Percentiles rank a stretch among this genome's conserved stretches.
Evolutionary conservation across 305 asterid genomes (phyloP).

Genomic region (Nicotiana rustica): DNA sequence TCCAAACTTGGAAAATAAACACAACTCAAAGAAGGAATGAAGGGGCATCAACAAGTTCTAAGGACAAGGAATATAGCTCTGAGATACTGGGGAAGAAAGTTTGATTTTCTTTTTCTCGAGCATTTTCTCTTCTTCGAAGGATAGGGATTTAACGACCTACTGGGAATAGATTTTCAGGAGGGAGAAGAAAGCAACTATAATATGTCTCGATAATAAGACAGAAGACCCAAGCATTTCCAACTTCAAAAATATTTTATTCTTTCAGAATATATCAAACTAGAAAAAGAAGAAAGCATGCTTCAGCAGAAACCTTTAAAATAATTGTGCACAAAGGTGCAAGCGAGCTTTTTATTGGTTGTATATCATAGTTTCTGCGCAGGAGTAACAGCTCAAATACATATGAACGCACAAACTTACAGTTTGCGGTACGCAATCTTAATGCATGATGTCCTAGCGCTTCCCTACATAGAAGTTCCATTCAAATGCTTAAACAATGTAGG

Average conservation of each 20-base stretch:
- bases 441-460: conserved; percentile 29
- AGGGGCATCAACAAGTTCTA: background rate
- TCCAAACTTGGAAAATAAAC: background rate
- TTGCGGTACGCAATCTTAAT: background rate
- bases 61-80: conserved; percentile 11
- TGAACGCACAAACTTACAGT: conserved; percentile 27
- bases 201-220: conserved; percentile 16
- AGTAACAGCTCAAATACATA: background rate
- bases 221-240: conserved; percentile 2
- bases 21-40: background rate
- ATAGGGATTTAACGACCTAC: background rate
- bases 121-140: background rate
- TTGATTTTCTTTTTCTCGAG: background rate
- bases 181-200: background rate
- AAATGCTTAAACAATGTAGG: conserved; percentile 26
- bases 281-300: background rate
- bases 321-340: background rate
- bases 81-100: background rate
- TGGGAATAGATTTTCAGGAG: background rate
- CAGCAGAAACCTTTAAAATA: conserved; percentile 22
- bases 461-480: conserved; percentile 27
- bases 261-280: conserved; percentile 3
- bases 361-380: background rate
- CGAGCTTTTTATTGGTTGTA: background rate
- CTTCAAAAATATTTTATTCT: background rate